A percentile compares a stretch with the other conserved stretches of the same genome.
phyloP scores from a whole-genome alignment of 192 early-diverging fungal species.

The Entophlyctis luteolus region DNA sequence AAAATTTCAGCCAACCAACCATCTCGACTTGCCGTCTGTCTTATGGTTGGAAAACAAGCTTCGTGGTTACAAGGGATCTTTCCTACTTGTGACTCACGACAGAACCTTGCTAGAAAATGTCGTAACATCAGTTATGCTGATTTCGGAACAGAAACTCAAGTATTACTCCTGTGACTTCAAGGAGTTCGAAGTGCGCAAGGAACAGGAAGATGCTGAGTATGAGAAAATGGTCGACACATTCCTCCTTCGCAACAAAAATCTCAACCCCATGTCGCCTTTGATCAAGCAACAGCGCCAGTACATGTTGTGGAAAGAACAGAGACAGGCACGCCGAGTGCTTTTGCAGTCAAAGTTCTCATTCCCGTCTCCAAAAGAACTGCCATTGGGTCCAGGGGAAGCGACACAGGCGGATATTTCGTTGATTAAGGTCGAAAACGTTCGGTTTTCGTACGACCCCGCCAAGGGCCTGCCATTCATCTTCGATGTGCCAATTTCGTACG shows the following conservation, averaged over 20 bases:
- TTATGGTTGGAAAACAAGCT: constrained; percentile 69
- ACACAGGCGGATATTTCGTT: constrained; percentile 75
- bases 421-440: constrained; percentile 66
- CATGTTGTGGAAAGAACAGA: constrained; percentile 2
- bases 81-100: constrained; percentile 83
- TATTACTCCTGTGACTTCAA: constrained; percentile 44
- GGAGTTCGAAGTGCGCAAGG: constrained; percentile 25
- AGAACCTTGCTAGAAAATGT: constrained; percentile 72
- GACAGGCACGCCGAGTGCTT: constrained; percentile 5
- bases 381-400: constrained; percentile 40
- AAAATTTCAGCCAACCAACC: constrained; percentile 62
- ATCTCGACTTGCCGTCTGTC: constrained; percentile 69
- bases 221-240: constrained; percentile 23
- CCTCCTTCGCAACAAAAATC: constrained; percentile 58
- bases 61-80: constrained; percentile 62
- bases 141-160: constrained; percentile 76
- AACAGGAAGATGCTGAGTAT: constrained; percentile 17
- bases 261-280: constrained; percentile 58
- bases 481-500: constrained; percentile 50
- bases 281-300: constrained; percentile 35
- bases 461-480: constrained; percentile 49
- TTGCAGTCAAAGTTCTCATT: constrained; percentile 52
- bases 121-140: constrained; percentile 79
- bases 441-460: constrained; percentile 66
- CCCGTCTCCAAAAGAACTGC: constrained; percentile 68